Evolutionary conservation across 2,329 filamentous ascomycete species (phyloP).

Genomic region (Hirsutella minnesotensis): DNA sequence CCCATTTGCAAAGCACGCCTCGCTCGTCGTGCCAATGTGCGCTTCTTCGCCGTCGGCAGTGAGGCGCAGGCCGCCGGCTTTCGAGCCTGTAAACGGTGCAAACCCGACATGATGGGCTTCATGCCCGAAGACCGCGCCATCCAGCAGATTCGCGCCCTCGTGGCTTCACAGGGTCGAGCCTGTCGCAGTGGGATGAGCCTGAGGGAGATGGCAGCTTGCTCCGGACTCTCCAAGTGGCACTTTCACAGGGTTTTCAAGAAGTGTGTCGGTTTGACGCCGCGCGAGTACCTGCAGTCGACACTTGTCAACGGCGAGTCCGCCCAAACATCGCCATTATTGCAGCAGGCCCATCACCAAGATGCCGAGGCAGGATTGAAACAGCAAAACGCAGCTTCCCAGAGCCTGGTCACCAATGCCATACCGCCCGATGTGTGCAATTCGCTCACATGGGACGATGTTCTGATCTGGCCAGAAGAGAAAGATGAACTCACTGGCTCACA

Average conservation of each 20-base stretch:
- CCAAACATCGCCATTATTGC: too few relatives aligned
- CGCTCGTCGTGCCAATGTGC: conserved; percentile 47
- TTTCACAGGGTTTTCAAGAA: conserved; percentile 48
- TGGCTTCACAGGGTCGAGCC: conserved; percentile 7
- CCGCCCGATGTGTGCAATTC: not conserved
- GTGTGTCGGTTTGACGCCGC: conserved; percentile 35
- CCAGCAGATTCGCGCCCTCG: conserved; percentile 23
- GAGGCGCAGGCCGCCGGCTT: conserved; percentile 37
- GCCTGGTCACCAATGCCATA: too few relatives aligned
- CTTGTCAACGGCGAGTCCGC: not conserved
- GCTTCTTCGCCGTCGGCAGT: conserved; percentile 34
- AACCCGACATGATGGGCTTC: conserved; percentile 25
- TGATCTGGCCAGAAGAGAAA: conserved; percentile 7
- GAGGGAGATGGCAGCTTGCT: conserved; percentile 34
- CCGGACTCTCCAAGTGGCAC: conserved; percentile 43
- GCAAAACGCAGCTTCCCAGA: too few relatives aligned
- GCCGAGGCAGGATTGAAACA: too few relatives aligned
- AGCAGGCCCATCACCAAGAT: too few relatives aligned
- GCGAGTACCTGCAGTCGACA: conserved; percentile 12
- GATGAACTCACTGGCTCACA: too few relatives aligned
- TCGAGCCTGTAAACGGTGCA: conserved; percentile 46
- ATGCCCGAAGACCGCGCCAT: conserved; percentile 33
- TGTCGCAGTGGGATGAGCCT: conserved; percentile 17
- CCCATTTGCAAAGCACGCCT: conserved; percentile 49
- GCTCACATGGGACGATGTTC: conserved; percentile 9